phyloP scores from a whole-genome alignment of 2,329 filamentous ascomycete species.

The Boeremia exigua region DNA sequence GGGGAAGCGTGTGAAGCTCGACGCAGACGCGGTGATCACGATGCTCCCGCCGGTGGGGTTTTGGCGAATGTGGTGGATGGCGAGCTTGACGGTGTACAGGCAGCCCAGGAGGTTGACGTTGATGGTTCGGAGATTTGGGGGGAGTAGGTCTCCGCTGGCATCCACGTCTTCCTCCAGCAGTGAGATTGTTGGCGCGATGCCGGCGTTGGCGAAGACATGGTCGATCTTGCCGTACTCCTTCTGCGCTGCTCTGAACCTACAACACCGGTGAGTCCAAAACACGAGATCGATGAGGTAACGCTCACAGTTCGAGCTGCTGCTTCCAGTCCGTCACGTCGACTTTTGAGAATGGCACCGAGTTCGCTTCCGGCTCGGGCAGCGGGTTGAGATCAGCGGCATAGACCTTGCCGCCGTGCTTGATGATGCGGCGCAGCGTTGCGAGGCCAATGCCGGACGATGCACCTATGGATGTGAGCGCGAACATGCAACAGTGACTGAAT shows the following conservation, averaged over 20 bases:
- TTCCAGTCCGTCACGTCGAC: conserved; percentile 55
- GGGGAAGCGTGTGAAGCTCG: conserved; percentile 35
- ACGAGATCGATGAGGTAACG: too few species aligned
- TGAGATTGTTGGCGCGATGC: conserved; percentile 23
- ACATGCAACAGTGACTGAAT: not conserved
- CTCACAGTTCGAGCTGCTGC: conserved; percentile 53
- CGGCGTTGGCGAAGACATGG: conserved; percentile 53
- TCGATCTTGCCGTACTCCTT: conserved; percentile 51
- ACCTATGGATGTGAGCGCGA: conserved; percentile 43
- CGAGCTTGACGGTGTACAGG: conserved; percentile 41
- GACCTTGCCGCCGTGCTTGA: conserved; percentile 61
- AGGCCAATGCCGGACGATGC: conserved; percentile 67
- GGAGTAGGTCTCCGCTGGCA: conserved; percentile 34
- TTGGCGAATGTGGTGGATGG: conserved; percentile 35
- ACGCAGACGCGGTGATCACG: conserved; percentile 40
- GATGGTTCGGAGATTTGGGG: conserved; percentile 34
- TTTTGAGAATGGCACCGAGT: conserved; percentile 30
- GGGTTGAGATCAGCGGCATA: conserved; percentile 61
- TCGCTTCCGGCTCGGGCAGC: conserved; percentile 37
- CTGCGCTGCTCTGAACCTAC: conserved; percentile 56
- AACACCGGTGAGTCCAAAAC: not conserved
- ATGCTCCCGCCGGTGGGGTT: conserved; percentile 37
- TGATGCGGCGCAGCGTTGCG: conserved; percentile 59
- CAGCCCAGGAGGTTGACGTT: conserved; percentile 40
- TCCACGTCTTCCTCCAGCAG: conserved; percentile 41